A percentile compares a stretch with the other conserved stretches of the same genome.
These are phyloP conservation scores for Daldinia sp. DNA, from an alignment of 2,329 filamentous ascomycete species.

Conservation along the genomic window DNA sequence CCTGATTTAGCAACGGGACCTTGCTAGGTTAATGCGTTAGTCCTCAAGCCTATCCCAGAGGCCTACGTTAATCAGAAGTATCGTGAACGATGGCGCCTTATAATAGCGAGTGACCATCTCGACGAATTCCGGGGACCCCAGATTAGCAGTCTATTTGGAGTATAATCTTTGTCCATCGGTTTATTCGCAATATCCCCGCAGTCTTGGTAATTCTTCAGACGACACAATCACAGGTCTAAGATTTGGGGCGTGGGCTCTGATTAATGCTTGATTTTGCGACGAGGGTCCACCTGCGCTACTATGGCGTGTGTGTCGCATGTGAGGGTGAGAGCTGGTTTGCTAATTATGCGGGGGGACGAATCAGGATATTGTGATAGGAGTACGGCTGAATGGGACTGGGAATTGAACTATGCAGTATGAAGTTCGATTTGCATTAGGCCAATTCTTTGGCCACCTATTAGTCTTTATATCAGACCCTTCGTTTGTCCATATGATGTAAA, in stretches of 20 bases:
- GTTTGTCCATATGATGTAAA: conserved; percentile 7
- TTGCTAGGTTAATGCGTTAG: conserved; percentile 2
- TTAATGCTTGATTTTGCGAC: conserved; percentile 18
- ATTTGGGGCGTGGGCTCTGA: conserved; percentile 1
- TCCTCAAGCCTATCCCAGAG: background rate
- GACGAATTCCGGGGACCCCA: conserved; percentile 13
- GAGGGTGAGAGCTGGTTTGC: conserved; percentile 11
- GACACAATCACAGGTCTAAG: conserved; percentile 2
- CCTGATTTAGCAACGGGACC: conserved; percentile 20
- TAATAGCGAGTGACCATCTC: conserved; percentile 8
- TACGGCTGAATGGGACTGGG: conserved; percentile 10
- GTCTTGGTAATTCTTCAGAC: conserved; percentile 8
- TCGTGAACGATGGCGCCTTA: conserved; percentile 27
- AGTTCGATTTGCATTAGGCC: conserved; percentile 22
- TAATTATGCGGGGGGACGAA: conserved; percentile 36
- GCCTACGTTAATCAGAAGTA: conserved; percentile 13
- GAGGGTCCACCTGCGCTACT: conserved; percentile 10
- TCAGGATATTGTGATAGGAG: conserved; percentile 32
- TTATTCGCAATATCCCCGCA: conserved; percentile 23
- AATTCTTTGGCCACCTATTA: conserved; percentile 4
- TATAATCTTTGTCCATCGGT: conserved; percentile 13
- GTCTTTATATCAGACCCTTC: conserved; percentile 2
- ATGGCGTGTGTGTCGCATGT: conserved; percentile 20
- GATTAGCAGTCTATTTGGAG: conserved; percentile 14
- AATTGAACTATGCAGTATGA: conserved; percentile 25